These are phyloP conservation scores for Globisporangium emineosum DNA, from an alignment of 352 stramenopile species.

Conservation along the genomic window DNA sequence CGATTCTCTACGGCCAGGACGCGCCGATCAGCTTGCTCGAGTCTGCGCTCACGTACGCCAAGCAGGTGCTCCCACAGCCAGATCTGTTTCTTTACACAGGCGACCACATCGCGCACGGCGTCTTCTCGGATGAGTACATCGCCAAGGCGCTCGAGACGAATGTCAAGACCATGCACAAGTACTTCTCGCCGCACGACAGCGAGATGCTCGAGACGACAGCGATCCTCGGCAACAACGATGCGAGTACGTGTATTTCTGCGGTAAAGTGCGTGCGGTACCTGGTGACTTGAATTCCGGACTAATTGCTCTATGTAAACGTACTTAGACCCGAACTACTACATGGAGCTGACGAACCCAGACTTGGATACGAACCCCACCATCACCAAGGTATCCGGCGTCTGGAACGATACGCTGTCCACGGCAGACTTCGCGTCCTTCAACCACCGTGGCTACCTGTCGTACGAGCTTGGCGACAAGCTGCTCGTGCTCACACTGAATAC, in stretches of 20 bases:
- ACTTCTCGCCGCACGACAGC: constrained; percentile 38
- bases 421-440: constrained; percentile 53
- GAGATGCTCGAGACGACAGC: constrained; percentile 48
- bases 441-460: constrained; percentile 56
- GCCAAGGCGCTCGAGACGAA: constrained; percentile 59
- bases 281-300: constrained; percentile 19
- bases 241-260: constrained; percentile 30
- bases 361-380: constrained; percentile 52
- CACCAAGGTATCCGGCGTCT: constrained; percentile 44
- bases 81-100: constrained; percentile 82
- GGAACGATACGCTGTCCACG: constrained; percentile 44
- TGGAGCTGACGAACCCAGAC: constrained; percentile 64
- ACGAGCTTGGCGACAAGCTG: constrained; percentile 60
- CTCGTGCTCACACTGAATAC: constrained; percentile 78
- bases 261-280: neutral
- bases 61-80: constrained; percentile 46
- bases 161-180: constrained; percentile 62
- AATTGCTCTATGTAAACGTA: neutral
- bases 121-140: constrained; percentile 59
- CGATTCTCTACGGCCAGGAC: constrained; percentile 50
- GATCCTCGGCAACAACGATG: constrained; percentile 79
- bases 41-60: constrained; percentile 60
- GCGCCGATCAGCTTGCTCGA: constrained; percentile 57
- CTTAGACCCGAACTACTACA: constrained; percentile 66
- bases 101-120: constrained; percentile 69